A percentile compares a stretch with the other conserved stretches of the same genome.
Evolutionary conservation across 805 yeast genomes (phyloP).

Genomic region (Candida berthetii): DNA sequence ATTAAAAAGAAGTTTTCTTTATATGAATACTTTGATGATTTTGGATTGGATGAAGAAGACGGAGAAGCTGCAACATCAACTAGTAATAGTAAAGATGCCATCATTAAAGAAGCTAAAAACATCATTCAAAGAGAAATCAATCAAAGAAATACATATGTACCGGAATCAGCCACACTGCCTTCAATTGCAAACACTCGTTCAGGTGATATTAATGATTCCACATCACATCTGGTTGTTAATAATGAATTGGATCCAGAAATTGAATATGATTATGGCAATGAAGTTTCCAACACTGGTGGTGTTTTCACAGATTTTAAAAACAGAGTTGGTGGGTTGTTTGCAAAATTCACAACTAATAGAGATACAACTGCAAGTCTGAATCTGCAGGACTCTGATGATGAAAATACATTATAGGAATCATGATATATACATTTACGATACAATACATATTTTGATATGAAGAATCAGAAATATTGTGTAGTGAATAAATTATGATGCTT

Average conservation of each 20-base stretch:
- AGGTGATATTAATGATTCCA: background rate
- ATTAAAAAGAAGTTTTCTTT: constrained; percentile 29
- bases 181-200: background rate
- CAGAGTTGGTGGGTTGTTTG: background rate
- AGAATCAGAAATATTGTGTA: too few species aligned
- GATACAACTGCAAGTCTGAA: background rate
- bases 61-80: constrained; percentile 8
- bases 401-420: too few species aligned
- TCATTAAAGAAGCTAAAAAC: constrained; percentile 18
- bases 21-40: constrained; percentile 24
- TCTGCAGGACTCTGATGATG: background rate
- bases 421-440: too few species aligned
- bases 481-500: too few species aligned
- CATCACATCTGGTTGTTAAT: background rate
- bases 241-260: background rate
- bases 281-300: too few species aligned
- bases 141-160: background rate
- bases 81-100: constrained; percentile 7
- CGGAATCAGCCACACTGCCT: background rate
- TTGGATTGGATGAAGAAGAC: constrained; percentile 34
- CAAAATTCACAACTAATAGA: background rate
- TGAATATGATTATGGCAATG: background rate
- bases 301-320: background rate
- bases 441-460: too few species aligned
- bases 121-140: constrained; percentile 17